A percentile compares a stretch with the other conserved stretches of the same genome.
phyloP scores from a whole-genome alignment of 2,329 filamentous ascomycete species.

The Lecanicillium sp. region DNA sequence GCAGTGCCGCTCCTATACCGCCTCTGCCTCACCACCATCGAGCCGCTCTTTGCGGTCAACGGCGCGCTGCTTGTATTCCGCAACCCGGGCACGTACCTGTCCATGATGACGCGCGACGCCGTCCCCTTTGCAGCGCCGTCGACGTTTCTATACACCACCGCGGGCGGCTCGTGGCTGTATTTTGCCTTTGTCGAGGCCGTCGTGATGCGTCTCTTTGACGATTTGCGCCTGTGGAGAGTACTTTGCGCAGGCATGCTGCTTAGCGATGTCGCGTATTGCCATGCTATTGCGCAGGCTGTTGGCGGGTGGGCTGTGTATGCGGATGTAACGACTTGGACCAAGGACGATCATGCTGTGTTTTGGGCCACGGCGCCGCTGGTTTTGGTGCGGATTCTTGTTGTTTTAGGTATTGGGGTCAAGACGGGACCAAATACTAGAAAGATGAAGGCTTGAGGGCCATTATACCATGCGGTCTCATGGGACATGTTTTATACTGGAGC shows the following conservation, averaged over 20 bases:
- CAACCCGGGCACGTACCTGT: slow-evolving; percentile 19
- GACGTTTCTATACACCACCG: slow-evolving; percentile 22
- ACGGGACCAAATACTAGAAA: too few species aligned
- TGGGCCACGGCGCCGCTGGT: slow-evolving; percentile 19
- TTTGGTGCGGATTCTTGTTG: slow-evolving; percentile 18
- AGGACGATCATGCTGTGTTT: slow-evolving; percentile 19
- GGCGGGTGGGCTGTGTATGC: slow-evolving; percentile 22
- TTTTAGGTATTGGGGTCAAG: slow-evolving; percentile 20
- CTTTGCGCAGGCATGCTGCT: slow-evolving; percentile 26
- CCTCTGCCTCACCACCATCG: slow-evolving; percentile 22
- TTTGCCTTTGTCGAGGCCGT: slow-evolving; percentile 29
- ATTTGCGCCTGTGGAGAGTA: slow-evolving; percentile 24
- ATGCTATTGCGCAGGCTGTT: slow-evolving; percentile 22
- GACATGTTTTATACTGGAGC: too few species aligned
- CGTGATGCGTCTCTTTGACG: slow-evolving; percentile 23
- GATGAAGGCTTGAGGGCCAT: too few species aligned
- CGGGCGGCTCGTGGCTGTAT: slow-evolving; percentile 23
- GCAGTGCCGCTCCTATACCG: slow-evolving; percentile 23
- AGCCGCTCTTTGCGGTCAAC: slow-evolving; percentile 24
- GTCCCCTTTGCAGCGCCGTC: slow-evolving; percentile 12
- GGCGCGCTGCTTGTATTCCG: slow-evolving; percentile 22
- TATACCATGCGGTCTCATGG: too few species aligned
- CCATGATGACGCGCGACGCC: slow-evolving; percentile 19
- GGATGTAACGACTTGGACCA: slow-evolving; percentile 18
- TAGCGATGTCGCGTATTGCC: slow-evolving; percentile 22